phyloP scores from a whole-genome alignment of 768 basidiomycete genomes.

The Trametes gibbosa region DNA sequence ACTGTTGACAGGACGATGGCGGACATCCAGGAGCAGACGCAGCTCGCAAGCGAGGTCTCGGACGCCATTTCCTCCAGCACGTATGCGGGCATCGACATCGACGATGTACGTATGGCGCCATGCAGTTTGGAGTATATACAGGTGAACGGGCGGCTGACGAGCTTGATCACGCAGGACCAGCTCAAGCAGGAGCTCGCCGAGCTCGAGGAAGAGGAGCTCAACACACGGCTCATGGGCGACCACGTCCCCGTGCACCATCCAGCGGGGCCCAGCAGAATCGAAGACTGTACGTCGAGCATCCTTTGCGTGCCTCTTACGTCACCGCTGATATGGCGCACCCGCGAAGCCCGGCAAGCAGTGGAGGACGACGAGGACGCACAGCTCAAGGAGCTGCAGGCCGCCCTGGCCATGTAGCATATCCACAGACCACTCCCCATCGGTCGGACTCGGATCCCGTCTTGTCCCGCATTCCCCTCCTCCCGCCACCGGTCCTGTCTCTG shows the following conservation, averaged over 20 bases:
- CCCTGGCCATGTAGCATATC: slow-evolving; percentile 65
- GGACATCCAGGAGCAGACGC: slow-evolving; percentile 84
- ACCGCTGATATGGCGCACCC: background rate
- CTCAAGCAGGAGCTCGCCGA: slow-evolving; percentile 79
- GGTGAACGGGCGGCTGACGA: background rate
- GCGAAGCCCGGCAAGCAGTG: slow-evolving; percentile 41
- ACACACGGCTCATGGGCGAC: slow-evolving; percentile 83
- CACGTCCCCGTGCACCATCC: slow-evolving; percentile 87
- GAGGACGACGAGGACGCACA: slow-evolving; percentile 94
- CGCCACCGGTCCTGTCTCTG: background rate
- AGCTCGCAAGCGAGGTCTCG: slow-evolving; percentile 89
- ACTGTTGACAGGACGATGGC: slow-evolving; percentile 92
- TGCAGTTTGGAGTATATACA: no score
- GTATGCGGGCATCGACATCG: slow-evolving; percentile 52
- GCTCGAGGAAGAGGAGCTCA: slow-evolving; percentile 85
- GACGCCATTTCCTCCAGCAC: slow-evolving; percentile 79
- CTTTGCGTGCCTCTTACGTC: background rate
- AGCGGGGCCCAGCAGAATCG: slow-evolving; percentile 46
- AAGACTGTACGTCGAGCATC: slow-evolving; percentile 44
- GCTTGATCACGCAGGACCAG: slow-evolving; percentile 52
- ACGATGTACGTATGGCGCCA: slow-evolving; percentile 58
- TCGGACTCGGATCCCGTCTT: background rate
- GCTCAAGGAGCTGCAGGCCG: slow-evolving; percentile 85
- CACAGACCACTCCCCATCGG: background rate
- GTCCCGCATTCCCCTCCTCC: background rate